phyloP scores from a whole-genome alignment of 2,329 filamentous ascomycete species.

The Didymella exigua region DNA sequence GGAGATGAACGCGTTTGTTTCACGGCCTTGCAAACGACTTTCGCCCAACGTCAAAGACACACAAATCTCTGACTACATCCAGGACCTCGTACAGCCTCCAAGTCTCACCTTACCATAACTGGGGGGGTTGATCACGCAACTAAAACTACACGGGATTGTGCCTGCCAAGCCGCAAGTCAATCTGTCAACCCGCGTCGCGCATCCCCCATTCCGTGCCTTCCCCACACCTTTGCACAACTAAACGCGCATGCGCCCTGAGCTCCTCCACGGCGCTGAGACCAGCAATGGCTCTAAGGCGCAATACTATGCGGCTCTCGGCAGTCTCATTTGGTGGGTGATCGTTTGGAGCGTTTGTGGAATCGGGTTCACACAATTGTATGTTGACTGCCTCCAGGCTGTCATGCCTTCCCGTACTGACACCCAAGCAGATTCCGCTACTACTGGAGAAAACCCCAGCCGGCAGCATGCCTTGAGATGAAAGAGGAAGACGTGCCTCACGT shows the following conservation, averaged over 20 bases:
- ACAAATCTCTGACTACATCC: background rate
- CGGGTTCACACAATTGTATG: constrained; percentile 65
- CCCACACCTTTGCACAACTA: constrained; percentile 14
- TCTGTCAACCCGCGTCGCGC: background rate
- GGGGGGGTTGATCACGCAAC: background rate
- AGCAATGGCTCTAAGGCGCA: constrained; percentile 43
- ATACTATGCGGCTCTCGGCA: constrained; percentile 52
- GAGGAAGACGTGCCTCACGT: constrained; percentile 71
- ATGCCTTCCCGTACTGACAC: constrained; percentile 17
- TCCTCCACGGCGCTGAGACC: constrained; percentile 27
- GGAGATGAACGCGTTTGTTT: constrained; percentile 10
- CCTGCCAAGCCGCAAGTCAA: constrained; percentile 9
- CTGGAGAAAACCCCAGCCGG: constrained; percentile 52
- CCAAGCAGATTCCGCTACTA: constrained; percentile 60
- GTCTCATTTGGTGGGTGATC: constrained; percentile 62
- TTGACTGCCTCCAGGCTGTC: background rate
- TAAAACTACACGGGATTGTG: constrained; percentile 7
- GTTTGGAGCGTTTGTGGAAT: constrained; percentile 63
- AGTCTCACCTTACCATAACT: background rate
- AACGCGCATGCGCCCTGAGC: constrained; percentile 45
- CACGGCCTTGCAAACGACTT: background rate
- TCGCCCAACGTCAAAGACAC: constrained; percentile 1
- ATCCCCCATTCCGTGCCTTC: constrained; percentile 6
- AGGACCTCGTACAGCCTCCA: background rate
- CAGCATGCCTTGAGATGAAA: constrained; percentile 49